These are phyloP conservation scores for Psophocarpus tetragonolobus DNA, from an alignment of 306 rosid species.

Conservation along the genomic window DNA sequence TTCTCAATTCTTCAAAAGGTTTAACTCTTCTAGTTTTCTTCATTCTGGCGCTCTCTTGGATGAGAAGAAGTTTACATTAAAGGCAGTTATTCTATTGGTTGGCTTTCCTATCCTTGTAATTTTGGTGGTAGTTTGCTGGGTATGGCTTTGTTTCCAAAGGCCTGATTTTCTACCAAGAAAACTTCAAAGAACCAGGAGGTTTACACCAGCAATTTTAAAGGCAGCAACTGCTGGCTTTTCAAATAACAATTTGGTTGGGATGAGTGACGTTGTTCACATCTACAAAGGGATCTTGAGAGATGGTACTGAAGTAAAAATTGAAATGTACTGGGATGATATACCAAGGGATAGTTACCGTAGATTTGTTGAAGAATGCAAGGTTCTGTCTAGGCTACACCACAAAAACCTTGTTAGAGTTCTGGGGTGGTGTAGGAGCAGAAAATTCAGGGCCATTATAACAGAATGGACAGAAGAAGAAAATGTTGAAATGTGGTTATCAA, in stretches of 20 bases:
- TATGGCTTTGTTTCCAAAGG: constrained; percentile 61
- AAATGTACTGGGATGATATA: constrained; percentile 53
- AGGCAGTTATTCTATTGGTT: constrained; percentile 46
- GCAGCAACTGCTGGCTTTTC: constrained; percentile 65
- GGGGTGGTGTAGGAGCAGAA: constrained; percentile 68
- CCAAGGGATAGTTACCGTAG: constrained; percentile 35
- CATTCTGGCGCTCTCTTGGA: constrained; percentile 59
- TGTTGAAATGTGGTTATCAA: constrained; percentile 54
- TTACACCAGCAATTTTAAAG: constrained; percentile 55
- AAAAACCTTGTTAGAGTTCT: constrained; percentile 52
- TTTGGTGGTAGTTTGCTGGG: constrained; percentile 48
- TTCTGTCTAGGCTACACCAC: constrained; percentile 53
- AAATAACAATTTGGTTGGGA: constrained; percentile 45
- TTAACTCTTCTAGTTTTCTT: constrained; percentile 59
- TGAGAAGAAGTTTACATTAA: constrained; percentile 44
- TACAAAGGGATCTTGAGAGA: constrained; percentile 62
- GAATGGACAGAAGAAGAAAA: constrained; percentile 54
- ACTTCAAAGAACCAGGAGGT: constrained; percentile 39
- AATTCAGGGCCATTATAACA: constrained; percentile 53
- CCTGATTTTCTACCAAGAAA: constrained; percentile 65
- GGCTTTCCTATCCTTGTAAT: constrained; percentile 62
- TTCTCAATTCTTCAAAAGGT: constrained; percentile 48
- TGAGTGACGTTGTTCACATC: constrained; percentile 58
- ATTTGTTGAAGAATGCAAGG: constrained; percentile 54
- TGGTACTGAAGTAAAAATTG: constrained; percentile 60